A percentile compares a stretch with the other conserved stretches of the same genome.
Evolutionary conservation across 352 stramenopile genomes (phyloP).

Genomic region (Globisporangium radiosum): DNA sequence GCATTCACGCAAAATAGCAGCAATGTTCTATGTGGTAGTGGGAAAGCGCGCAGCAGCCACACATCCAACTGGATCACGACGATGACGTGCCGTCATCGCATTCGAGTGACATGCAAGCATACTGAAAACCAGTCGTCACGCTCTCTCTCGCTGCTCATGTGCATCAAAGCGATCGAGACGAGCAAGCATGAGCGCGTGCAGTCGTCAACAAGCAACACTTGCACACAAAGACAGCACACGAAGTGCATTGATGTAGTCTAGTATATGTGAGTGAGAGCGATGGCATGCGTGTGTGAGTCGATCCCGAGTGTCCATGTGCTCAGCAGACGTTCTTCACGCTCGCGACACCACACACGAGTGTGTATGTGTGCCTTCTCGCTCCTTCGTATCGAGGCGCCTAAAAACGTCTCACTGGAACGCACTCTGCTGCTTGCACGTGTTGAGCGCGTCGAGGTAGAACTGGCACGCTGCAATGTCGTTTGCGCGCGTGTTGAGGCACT

Average conservation of each 20-base stretch:
- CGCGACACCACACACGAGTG: not conserved
- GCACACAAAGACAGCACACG: not conserved
- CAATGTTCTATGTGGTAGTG: no score
- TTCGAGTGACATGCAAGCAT: not conserved
- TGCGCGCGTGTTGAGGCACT: constrained; percentile 68
- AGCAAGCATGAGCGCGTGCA: not conserved
- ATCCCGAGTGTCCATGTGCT: no score
- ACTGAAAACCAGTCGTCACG: not conserved
- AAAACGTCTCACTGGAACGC: constrained; percentile 32
- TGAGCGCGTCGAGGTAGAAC: constrained; percentile 79
- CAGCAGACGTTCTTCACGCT: no score
- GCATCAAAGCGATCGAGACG: no score
- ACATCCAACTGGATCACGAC: not conserved
- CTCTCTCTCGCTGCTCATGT: no score
- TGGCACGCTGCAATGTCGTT: constrained; percentile 81
- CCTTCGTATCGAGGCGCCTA: no score
- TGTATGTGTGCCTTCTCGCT: no score
- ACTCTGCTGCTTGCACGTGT: constrained; percentile 79
- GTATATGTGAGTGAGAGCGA: no score
- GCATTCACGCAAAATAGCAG: no score
- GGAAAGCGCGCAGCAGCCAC: not conserved
- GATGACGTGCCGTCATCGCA: not conserved
- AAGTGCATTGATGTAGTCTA: not conserved
- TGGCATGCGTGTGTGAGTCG: no score
- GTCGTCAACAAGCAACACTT: not conserved